A percentile compares a stretch with the other conserved stretches of the same genome.
These are phyloP conservation scores for Fusarium goolgardi DNA, from an alignment of 2,329 filamentous ascomycete species.

Conservation along the genomic window DNA sequence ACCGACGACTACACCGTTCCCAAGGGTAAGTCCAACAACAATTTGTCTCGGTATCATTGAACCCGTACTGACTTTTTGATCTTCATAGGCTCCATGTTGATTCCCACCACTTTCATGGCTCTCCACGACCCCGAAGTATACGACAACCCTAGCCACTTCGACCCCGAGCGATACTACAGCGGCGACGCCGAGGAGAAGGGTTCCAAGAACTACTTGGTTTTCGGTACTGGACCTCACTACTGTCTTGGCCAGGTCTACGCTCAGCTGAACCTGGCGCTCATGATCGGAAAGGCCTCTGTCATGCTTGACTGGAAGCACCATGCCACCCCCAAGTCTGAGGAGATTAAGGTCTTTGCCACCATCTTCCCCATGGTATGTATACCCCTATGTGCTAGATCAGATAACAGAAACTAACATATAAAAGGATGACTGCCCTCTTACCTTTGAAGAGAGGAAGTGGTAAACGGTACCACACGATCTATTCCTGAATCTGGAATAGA, in stretches of 20 bases:
- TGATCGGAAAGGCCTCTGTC: conserved; percentile 90
- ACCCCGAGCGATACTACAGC: conserved; percentile 90
- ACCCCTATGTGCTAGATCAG: not conserved
- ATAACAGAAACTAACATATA: conserved; percentile 42
- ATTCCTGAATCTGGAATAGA: conserved; percentile 18
- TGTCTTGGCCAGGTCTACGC: conserved; percentile 95
- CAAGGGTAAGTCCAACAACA: conserved; percentile 69
- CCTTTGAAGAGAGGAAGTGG: conserved; percentile 70
- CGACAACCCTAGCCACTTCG: conserved; percentile 85
- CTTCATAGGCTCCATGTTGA: conserved; percentile 81
- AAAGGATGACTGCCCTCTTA: conserved; percentile 85
- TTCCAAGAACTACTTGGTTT: conserved; percentile 95
- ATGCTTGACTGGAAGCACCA: conserved; percentile 91
- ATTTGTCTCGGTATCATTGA: not conserved
- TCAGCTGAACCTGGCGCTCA: conserved; percentile 85
- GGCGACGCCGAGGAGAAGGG: conserved; percentile 88
- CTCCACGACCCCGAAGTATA: conserved; percentile 95
- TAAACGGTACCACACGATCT: conserved; percentile 44
- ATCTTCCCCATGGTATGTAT: conserved; percentile 91
- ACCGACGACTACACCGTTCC: conserved; percentile 89
- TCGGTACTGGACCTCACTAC: conserved; percentile 95
- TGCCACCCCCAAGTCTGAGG: conserved; percentile 83
- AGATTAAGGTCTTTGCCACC: conserved; percentile 98
- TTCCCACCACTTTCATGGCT: conserved; percentile 89
- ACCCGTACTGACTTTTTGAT: conserved; percentile 35